Evolutionary conservation across 768 basidiomycete species (phyloP).

Genomic region (Vararia minispora): DNA sequence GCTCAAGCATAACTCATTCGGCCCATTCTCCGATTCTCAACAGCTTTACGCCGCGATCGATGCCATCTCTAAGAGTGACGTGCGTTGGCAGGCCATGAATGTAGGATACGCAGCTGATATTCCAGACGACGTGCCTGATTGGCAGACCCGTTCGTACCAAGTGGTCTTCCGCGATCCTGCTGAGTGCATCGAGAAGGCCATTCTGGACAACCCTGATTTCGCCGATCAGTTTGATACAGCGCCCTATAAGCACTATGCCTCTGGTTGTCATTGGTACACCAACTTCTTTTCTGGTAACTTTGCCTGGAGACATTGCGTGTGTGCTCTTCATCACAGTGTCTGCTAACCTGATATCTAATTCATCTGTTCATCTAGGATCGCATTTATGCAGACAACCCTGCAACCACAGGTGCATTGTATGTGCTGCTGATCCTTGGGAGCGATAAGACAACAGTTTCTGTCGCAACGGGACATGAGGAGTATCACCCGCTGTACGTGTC

Average conservation of each 20-base stretch:
- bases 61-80: no score
- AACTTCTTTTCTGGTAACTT: not conserved
- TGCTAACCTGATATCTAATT: no score
- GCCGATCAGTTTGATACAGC: not conserved
- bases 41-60: no score
- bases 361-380: no score
- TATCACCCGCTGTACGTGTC: slow-evolving; percentile 1
- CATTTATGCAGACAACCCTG: not conserved
- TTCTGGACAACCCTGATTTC: not conserved
- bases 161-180: not conserved
- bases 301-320: not conserved
- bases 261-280: not conserved
- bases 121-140: no score
- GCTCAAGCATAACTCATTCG: no score
- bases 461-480: not conserved
- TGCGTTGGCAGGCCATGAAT: no score
- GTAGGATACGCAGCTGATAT: no score
- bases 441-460: slow-evolving; percentile 2
- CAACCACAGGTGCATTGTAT: not conserved
- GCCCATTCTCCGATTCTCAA: no score
- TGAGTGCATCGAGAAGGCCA: not conserved
- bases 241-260: not conserved
- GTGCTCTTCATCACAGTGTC: no score
- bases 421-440: not conserved
- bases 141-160: no score